Percentiles rank a stretch among this genome's conserved stretches.
These are phyloP conservation scores for Plasmodium gonderi DNA, from an alignment of 169 alveolate genomes.

Conservation along the genomic window DNA sequence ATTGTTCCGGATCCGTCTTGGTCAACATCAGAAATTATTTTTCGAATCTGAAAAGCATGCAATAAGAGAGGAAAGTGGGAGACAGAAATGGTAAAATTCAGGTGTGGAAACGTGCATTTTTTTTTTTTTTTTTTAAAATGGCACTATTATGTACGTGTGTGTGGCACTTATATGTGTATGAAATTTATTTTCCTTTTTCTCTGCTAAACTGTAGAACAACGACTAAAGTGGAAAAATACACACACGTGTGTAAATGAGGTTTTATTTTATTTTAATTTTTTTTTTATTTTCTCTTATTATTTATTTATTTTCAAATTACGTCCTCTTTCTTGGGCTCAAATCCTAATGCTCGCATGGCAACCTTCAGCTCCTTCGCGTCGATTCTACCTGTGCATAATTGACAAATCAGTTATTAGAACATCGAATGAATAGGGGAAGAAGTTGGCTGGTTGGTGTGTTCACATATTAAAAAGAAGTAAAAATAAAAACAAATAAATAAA, in stretches of 20 bases:
- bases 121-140: neutral
- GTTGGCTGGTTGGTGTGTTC: neutral
- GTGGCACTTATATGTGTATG: no score
- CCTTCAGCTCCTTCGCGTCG: slow-evolving; percentile 97
- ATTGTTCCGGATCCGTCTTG: slow-evolving; percentile 91
- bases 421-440: neutral
- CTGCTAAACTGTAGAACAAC: neutral
- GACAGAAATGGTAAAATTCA: no score
- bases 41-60: slow-evolving; percentile 84
- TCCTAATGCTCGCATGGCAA: slow-evolving; percentile 99
- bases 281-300: neutral
- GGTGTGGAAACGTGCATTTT: neutral
- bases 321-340: slow-evolving; percentile 98
- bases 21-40: slow-evolving; percentile 94
- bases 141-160: no score
- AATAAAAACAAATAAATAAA: no score
- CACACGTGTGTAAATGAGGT: no score
- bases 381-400: slow-evolving; percentile 84
- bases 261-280: neutral
- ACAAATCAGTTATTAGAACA: no score
- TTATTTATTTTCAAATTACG: slow-evolving; percentile 70
- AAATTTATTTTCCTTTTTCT: neutral
- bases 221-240: neutral
- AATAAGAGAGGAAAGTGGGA: neutral
- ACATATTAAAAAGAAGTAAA: no score